A percentile compares a stretch with the other conserved stretches of the same genome.
Conservation (phyloP, 2,329 filamentous ascomycete species). For the Nemania bipapillata region DNA sequence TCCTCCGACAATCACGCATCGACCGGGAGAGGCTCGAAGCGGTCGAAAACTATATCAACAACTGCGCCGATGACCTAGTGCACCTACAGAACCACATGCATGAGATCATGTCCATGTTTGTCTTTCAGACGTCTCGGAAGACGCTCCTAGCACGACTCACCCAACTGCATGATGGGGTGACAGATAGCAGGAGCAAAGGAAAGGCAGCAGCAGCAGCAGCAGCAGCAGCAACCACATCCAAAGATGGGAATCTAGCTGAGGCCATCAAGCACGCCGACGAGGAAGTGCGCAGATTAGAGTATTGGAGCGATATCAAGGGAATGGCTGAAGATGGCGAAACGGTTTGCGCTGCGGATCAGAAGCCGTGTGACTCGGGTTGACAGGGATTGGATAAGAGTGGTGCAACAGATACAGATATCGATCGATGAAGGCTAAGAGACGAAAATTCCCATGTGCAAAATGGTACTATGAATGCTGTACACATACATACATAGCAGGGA, state of each 20-base stretch:
- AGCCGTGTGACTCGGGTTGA: constrained; percentile 61
- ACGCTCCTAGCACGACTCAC: constrained; percentile 78
- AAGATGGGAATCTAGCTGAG: constrained; percentile 75
- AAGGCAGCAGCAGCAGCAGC: constrained; percentile 46
- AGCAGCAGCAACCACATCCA: constrained; percentile 50
- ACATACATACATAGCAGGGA: background rate
- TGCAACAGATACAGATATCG: constrained; percentile 43
- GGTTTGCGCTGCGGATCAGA: constrained; percentile 57
- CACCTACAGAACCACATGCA: constrained; percentile 82
- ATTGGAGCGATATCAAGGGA: constrained; percentile 84
- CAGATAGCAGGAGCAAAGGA: constrained; percentile 49
- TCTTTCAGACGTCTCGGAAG: constrained; percentile 88
- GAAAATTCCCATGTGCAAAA: too few species aligned
- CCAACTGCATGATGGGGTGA: constrained; percentile 65
- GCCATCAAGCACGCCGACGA: constrained; percentile 81
- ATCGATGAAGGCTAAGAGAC: constrained; percentile 30
- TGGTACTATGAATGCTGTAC: too few species aligned
- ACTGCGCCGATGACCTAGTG: constrained; percentile 78
- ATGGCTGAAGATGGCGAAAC: constrained; percentile 68
- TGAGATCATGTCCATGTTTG: constrained; percentile 83
- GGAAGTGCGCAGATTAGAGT: constrained; percentile 83
- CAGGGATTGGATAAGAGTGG: constrained; percentile 66
- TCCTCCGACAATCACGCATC: constrained; percentile 76
- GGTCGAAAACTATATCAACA: constrained; percentile 81
- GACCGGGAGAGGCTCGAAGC: constrained; percentile 92